Percentiles rank a stretch among this genome's conserved stretches.
These are phyloP conservation scores for Groenewaldozyma auringiensis DNA, from an alignment of 1,139 yeast genomes.

Conservation along the genomic window DNA sequence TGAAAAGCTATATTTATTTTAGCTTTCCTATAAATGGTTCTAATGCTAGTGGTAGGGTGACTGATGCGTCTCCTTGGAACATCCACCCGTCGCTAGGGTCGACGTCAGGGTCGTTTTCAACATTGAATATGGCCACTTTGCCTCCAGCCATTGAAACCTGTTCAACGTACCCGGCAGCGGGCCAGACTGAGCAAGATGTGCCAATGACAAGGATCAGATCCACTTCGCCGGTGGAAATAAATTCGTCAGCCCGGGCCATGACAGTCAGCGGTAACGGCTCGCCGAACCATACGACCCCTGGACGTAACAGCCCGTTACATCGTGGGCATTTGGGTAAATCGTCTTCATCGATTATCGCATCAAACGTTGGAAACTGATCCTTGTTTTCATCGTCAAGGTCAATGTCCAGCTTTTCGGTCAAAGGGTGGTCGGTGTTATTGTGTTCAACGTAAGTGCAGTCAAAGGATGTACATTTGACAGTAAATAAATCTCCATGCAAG, in stretches of 20 bases:
- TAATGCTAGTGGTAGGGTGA: constrained; percentile 57
- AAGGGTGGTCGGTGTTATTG: constrained; percentile 45
- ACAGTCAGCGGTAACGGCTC: constrained; percentile 63
- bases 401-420: constrained; percentile 47
- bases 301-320: constrained; percentile 61
- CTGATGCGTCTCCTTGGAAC: constrained; percentile 75
- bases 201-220: constrained; percentile 79
- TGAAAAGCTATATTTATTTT: too few relatives aligned
- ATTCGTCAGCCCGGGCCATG: constrained; percentile 62
- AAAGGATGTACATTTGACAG: constrained; percentile 66
- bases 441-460: constrained; percentile 54
- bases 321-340: constrained; percentile 73
- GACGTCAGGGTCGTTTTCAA: constrained; percentile 35
- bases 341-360: constrained; percentile 25
- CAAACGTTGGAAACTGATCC: background rate
- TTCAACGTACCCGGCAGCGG: constrained; percentile 86
- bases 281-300: constrained; percentile 93
- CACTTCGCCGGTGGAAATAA: constrained; percentile 49
- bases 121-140: constrained; percentile 74
- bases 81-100: constrained; percentile 52
- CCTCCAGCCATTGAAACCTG: constrained; percentile 68
- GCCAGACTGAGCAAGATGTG: constrained; percentile 80
- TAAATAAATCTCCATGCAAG: constrained; percentile 73
- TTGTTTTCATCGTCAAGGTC: constrained; percentile 1
- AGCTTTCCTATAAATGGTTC: constrained; percentile 37